Percentiles rank a stretch among this genome's conserved stretches.
Conservation (phyloP, 331 rosid genomes). For the Quercus tomentella region DNA sequence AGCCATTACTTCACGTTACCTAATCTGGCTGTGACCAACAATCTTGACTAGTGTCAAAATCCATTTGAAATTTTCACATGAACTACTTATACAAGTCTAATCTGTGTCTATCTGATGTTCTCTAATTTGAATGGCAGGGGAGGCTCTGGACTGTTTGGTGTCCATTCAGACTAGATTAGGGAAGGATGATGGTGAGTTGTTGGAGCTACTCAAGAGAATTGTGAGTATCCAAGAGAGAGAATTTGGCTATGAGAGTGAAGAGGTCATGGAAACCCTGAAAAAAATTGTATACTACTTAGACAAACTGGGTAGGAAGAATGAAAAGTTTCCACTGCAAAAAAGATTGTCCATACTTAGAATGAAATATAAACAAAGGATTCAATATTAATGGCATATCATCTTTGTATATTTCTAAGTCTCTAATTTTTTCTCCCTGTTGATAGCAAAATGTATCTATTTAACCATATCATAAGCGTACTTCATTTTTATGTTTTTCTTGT, state of each 20-base stretch:
- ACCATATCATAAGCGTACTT: no score
- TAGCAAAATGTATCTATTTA: background rate
- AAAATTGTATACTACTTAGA: conserved; percentile 66
- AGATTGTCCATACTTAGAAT: conserved; percentile 56
- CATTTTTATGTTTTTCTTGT: no score
- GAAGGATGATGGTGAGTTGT: conserved; percentile 48
- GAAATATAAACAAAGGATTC: conserved; percentile 65
- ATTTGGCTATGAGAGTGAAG: conserved; percentile 73
- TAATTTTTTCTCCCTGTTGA: background rate
- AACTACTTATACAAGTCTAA: background rate
- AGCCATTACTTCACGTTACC: background rate
- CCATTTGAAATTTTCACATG: background rate
- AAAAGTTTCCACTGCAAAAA: conserved; percentile 57
- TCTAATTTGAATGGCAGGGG: conserved; percentile 49
- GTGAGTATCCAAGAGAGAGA: conserved; percentile 71
- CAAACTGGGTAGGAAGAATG: conserved; percentile 62
- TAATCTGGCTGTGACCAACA: background rate
- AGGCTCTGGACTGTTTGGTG: conserved; percentile 85
- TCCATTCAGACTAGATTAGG: conserved; percentile 65
- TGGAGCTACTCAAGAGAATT: conserved; percentile 60
- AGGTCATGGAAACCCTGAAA: conserved; percentile 58
- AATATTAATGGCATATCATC: conserved; percentile 18
- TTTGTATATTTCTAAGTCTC: background rate
- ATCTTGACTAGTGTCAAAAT: background rate
- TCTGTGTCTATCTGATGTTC: background rate